Evolutionary conservation across 1,284 basidiomycete species (phyloP).

Genomic region (Sphagnurus paluster): DNA sequence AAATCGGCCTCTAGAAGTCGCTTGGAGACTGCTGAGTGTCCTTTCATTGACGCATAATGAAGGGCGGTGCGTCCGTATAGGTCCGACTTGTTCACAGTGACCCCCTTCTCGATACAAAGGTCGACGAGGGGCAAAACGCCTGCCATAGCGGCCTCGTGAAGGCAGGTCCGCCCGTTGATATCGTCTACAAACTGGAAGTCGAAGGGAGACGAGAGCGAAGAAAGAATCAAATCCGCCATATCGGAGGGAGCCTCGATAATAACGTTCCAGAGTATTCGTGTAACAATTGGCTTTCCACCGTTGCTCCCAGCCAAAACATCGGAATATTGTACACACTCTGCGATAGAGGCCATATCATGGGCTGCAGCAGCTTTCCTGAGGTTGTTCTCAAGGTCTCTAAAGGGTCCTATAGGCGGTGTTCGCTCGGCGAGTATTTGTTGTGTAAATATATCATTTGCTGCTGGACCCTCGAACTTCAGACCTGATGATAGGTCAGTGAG

Average conservation of each 20-base stretch:
- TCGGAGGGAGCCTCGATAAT: slow-evolving; percentile 78
- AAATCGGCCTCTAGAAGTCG: slow-evolving; percentile 74
- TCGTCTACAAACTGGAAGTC: slow-evolving; percentile 94
- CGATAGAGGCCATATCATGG: slow-evolving; percentile 59
- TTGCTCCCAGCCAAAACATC: slow-evolving; percentile 61
- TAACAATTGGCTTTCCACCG: slow-evolving; percentile 65
- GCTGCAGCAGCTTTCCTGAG: slow-evolving; percentile 74
- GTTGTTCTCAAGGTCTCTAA: slow-evolving; percentile 87
- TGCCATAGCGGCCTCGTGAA: slow-evolving; percentile 93
- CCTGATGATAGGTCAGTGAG: slow-evolving; percentile 84
- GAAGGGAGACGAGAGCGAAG: slow-evolving; percentile 68
- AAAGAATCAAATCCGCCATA: slow-evolving; percentile 74
- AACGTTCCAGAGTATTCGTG: slow-evolving; percentile 90
- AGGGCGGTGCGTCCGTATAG: slow-evolving; percentile 92
- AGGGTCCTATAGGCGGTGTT: slow-evolving; percentile 63
- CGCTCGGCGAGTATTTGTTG: slow-evolving; percentile 72
- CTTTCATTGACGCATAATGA: slow-evolving; percentile 96
- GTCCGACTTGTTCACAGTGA: slow-evolving; percentile 71
- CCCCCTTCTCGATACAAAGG: slow-evolving; percentile 77
- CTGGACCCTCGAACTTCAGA: slow-evolving; percentile 66
- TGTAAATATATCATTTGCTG: slow-evolving; percentile 62
- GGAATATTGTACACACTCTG: slow-evolving; percentile 73
- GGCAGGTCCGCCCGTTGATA: slow-evolving; percentile 93
- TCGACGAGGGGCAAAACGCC: slow-evolving; percentile 82
- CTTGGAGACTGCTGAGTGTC: slow-evolving; percentile 77